Conservation (phyloP, 345 rosid species). For the Linum usitatissimum region DNA sequence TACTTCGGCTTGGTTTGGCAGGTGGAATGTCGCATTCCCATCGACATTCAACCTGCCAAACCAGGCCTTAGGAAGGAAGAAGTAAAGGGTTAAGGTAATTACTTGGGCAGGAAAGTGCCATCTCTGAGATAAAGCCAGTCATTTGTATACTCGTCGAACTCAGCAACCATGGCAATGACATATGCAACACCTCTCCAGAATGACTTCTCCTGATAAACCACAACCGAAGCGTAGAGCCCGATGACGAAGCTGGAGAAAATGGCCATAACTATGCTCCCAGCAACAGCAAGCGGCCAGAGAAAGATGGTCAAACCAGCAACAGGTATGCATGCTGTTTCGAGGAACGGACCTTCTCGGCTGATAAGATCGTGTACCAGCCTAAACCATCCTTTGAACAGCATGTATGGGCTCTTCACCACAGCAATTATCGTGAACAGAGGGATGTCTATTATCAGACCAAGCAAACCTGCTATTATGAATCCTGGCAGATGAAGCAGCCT, state of each 20-base stretch:
- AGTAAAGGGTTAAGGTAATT: constrained; percentile 16
- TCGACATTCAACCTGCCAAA: too few relatives aligned
- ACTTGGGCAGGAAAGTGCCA: constrained; percentile 81
- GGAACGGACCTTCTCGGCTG: constrained; percentile 70
- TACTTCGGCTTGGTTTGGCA: too few relatives aligned
- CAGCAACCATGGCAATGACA: constrained; percentile 84
- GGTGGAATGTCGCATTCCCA: too few relatives aligned
- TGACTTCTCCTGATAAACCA: constrained; percentile 81
- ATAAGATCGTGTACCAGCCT: constrained; percentile 55
- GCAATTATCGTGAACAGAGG: constrained; percentile 62
- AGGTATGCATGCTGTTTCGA: constrained; percentile 71
- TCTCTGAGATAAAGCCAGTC: constrained; percentile 80
- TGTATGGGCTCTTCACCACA: constrained; percentile 55
- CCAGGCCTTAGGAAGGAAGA: neutral
- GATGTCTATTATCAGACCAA: constrained; percentile 56
- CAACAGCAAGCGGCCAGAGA: constrained; percentile 67
- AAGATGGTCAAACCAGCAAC: constrained; percentile 73
- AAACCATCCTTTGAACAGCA: constrained; percentile 74
- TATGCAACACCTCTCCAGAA: constrained; percentile 60
- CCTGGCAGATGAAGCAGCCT: constrained; percentile 71
- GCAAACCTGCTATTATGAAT: constrained; percentile 53
- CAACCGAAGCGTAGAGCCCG: constrained; percentile 60
- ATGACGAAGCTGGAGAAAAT: constrained; percentile 55
- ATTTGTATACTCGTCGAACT: constrained; percentile 81
- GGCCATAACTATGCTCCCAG: constrained; percentile 48